phyloP scores from a whole-genome alignment of 345 rosid genomes.

The Laguncularia racemosa region DNA sequence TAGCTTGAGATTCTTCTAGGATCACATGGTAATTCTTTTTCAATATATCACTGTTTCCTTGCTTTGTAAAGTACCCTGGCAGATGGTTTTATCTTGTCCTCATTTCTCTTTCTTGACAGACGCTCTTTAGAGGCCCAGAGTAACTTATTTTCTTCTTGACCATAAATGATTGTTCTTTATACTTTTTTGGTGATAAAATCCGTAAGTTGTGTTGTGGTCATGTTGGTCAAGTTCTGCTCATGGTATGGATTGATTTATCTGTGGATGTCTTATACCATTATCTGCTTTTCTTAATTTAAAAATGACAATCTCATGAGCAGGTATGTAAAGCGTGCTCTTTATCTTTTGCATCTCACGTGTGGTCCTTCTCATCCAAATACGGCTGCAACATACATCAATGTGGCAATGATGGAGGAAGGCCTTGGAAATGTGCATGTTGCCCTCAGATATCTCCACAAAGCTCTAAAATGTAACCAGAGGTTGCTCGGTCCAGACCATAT shows the following conservation, averaged over 20 bases:
- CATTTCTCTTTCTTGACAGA: too few species aligned
- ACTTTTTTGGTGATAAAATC: too few species aligned
- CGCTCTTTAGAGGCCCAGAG: too few species aligned
- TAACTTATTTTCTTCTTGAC: too few species aligned
- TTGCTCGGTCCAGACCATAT: conserved; percentile 98
- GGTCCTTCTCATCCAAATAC: conserved; percentile 99
- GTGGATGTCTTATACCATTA: conserved; percentile 9
- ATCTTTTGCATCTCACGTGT: conserved; percentile 94
- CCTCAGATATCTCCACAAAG: conserved; percentile 94
- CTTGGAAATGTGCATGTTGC: conserved; percentile 98
- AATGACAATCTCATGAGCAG: conserved; percentile 29
- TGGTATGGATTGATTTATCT: not conserved
- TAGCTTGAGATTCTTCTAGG: conserved; percentile 2
- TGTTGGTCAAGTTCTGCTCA: not conserved
- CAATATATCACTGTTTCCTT: too few species aligned
- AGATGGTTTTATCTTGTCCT: too few species aligned
- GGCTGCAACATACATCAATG: conserved; percentile 97
- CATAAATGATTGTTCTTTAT: too few species aligned
- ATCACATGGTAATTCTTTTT: too few species aligned
- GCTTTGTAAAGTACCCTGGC: too few species aligned
- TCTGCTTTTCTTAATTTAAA: conserved; percentile 5
- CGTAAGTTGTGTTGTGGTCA: too few species aligned
- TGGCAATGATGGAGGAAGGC: conserved; percentile 99
- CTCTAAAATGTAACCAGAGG: conserved; percentile 90
- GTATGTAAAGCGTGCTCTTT: conserved; percentile 96